Evolutionary conservation across 1,284 basidiomycete species (phyloP), one percentile per base, ranked within the genome.

Genomic region (Cryptococcus deneoformans): DNA sequence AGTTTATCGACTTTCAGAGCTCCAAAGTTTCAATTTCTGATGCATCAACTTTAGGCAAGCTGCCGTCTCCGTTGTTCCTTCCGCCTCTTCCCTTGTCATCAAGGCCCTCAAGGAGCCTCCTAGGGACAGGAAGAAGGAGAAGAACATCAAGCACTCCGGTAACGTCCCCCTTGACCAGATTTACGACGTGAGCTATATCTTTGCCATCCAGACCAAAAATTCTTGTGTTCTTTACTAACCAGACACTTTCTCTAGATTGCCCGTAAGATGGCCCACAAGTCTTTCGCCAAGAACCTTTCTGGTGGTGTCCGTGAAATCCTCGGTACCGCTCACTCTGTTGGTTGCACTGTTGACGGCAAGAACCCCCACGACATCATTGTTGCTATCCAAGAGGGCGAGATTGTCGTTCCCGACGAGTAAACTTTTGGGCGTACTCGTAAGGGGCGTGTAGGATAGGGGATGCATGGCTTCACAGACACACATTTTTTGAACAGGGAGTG

Each of bases 81-180:
- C 94, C 55, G 95, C 96, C 57, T 96, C 92, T 50, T 95, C 96
- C 58, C 87, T 99, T 54, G 93, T 99, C 81, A 98, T 99, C 84
- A 88, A 88, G 77, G 95, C 96, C 64, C 88, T 99, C 79, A 99
- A 99, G 82, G 90, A 99, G 84, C 95, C 95, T n/a, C 92, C 92
- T 72, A 92, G 95, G 78, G 95, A 99, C 84, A 88, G 96, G 72
- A 99, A 99, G 83, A 99, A 99, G 87, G 93, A 98, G 86, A 99
- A 99, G 86, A 99, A 99, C 86, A 95, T 98, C 82, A 94, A 93
- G 80, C 96, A 99, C 86, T 82, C 82, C 62, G 96, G 96, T 65
- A 99, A 98, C 84, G 85, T 99, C 69, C 78, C 78, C 59, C 84
- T 99, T 60, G 95, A 98, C 77, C 90, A 96, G 81, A 92, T 99